Conservation (phyloP, 148 eudicot genomes). For the Heliamphora exappendiculata region DNA sequence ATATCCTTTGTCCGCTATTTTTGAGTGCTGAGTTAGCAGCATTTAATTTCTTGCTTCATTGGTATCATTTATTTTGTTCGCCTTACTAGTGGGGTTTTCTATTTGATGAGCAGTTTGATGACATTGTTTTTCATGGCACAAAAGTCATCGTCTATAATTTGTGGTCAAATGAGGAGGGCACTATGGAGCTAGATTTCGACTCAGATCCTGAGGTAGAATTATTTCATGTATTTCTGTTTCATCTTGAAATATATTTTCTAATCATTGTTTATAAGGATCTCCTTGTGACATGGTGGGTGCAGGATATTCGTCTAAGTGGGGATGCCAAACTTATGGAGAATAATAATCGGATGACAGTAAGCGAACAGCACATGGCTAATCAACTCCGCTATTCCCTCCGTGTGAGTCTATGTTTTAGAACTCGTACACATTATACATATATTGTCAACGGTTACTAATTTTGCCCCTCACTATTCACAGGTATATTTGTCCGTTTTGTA, state of each 20-base stretch:
- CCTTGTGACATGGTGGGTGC: constrained; percentile 18
- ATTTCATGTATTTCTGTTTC: constrained; percentile 3
- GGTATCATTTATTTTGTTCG: background rate
- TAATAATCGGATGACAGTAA: constrained; percentile 19
- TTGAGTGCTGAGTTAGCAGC: background rate
- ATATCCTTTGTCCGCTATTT: background rate
- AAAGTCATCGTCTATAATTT: constrained; percentile 73
- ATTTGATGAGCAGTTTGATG: constrained; percentile 66
- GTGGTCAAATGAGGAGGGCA: constrained; percentile 66
- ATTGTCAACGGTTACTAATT: constrained; percentile 1
- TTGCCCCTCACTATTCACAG: constrained; percentile 28
- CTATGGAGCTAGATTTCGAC: constrained; percentile 76
- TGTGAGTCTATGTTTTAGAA: constrained; percentile 44
- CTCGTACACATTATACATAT: background rate
- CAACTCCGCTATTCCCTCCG: constrained; percentile 72
- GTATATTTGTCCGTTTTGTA: constrained; percentile 80
- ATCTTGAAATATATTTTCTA: background rate
- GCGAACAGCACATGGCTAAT: constrained; percentile 66
- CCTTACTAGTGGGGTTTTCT: background rate
- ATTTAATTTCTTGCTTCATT: background rate
- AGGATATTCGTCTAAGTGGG: constrained; percentile 64
- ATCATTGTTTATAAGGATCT: background rate
- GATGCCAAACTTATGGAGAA: constrained; percentile 19
- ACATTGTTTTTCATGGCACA: constrained; percentile 70
- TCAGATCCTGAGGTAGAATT: constrained; percentile 58